Conservation (phyloP, 345 rosid genomes). For the Corchorus capsularis region DNA sequence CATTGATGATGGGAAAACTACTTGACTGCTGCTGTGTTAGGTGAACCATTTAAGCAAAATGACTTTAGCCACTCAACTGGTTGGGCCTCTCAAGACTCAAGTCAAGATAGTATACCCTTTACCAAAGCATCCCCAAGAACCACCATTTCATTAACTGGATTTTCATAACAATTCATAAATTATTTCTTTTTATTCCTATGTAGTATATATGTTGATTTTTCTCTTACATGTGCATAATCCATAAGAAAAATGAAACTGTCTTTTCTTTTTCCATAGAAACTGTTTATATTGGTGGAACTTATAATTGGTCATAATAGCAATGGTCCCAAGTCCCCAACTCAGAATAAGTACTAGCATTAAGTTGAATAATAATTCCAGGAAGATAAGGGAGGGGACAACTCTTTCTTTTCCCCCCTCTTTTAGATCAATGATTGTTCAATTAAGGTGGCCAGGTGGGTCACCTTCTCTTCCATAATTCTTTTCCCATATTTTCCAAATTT, state of each 20-base stretch:
- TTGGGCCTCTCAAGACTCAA: not conserved
- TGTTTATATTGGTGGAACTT: not conserved
- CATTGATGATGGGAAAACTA: not conserved
- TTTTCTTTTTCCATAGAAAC: too few species aligned
- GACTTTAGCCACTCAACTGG: not conserved
- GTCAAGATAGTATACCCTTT: not conserved
- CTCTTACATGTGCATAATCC: not conserved
- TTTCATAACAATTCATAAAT: not conserved
- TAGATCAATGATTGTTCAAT: too few species aligned
- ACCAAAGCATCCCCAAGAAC: not conserved
- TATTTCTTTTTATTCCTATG: not conserved
- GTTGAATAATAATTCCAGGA: not conserved
- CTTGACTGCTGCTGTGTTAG: not conserved
- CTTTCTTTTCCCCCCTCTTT: too few species aligned
- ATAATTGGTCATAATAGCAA: not conserved
- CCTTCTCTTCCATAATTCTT: not conserved
- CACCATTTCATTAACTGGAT: not conserved
- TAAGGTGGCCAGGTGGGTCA: too few species aligned
- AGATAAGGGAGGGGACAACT: not conserved
- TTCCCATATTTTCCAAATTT: not conserved
- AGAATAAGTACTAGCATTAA: not conserved
- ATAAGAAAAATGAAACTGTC: too few species aligned
- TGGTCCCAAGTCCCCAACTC: slow-evolving; percentile 1
- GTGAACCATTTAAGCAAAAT: slow-evolving; percentile 2
- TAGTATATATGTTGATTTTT: too few species aligned